Base-by-base conservation (phyloP, 164 flowering plant genomes). In the Santalum album region DNA sequence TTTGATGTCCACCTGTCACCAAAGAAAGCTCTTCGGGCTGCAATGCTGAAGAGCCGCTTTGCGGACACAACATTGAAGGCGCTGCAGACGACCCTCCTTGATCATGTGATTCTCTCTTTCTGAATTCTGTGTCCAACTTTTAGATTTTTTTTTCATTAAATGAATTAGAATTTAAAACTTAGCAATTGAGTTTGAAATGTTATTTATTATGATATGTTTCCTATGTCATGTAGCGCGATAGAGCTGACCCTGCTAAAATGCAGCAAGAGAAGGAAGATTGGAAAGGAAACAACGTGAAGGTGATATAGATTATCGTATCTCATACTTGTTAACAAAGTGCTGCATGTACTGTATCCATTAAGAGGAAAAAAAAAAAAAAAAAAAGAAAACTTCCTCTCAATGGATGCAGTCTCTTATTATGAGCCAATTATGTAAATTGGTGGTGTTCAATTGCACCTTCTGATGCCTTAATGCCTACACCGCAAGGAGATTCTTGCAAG, bases 61-160 rank as follows among this genome's bases (percentile, higher is more conserved):
- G 96, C 96, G 7, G 86, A 72, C 55, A 83, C 87, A 19, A 90
- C 87, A 27, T 53, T 78, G 52, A 90, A 79, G 69, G 96, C 97
- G 9, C 83, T 74, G 40, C 80, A 84, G n/a, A 76, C 74, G 60
- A 73, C 81, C 18, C 76, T 77, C 7, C 74, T 77, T 17, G 74
- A 64, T 61, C 75, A 79, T 55, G 97, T 90, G 76, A 67, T 68
- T 20, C 42, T 14, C 16, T 22, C 45, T 47, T 32, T 29, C 11
- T 42, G 15, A 1, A 32, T 27, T 25, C 15, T 1, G 40, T 12
- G 14, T 16, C 42, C 36, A 38, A 6, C 5, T 18, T 24, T 35
- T 27, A 27, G 7, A 35, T 44, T 25, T 17, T 9, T 29, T 17
- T 10, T 0, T 6, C n/a, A 6, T 29, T 17, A 12, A 40, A 17